These are phyloP conservation scores for Emericellopsis terricola DNA, from an alignment of 495 filamentous ascomycete genomes.

Conservation along the genomic window DNA sequence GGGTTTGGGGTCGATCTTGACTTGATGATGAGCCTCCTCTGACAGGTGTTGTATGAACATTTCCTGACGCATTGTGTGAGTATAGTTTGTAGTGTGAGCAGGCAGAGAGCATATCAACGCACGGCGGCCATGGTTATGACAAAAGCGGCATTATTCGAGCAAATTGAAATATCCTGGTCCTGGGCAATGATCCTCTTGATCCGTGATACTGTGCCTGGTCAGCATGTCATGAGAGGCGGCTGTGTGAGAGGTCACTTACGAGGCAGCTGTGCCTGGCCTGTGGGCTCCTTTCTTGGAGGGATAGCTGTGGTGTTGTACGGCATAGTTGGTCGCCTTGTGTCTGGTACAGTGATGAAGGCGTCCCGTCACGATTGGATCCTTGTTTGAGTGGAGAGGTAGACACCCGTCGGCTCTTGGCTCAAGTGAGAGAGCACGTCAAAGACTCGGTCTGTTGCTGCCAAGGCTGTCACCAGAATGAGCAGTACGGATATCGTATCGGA, in stretches of 20 bases:
- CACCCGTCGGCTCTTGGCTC: too few relatives aligned
- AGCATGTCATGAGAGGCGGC: not conserved
- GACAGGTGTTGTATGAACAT: slow-evolving; percentile 92
- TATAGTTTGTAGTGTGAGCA: not conserved
- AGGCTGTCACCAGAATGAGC: too few relatives aligned
- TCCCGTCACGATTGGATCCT: too few relatives aligned
- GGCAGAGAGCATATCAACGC: slow-evolving; percentile 6
- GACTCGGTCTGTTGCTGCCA: too few relatives aligned
- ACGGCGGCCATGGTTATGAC: slow-evolving; percentile 81
- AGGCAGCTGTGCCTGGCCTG: slow-evolving; percentile 69
- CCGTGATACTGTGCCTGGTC: slow-evolving; percentile 45
- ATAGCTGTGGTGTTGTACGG: slow-evolving; percentile 80
- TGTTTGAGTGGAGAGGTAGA: too few relatives aligned
- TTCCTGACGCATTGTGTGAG: slow-evolving; percentile 37
- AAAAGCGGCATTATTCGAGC: slow-evolving; percentile 89
- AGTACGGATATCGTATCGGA: too few relatives aligned
- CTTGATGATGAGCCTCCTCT: slow-evolving; percentile 69
- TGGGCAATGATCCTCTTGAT: slow-evolving; percentile 85
- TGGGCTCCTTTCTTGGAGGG: slow-evolving; percentile 59
- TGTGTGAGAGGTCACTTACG: slow-evolving; percentile 34
- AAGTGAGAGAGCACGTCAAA: too few relatives aligned
- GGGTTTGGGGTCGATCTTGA: slow-evolving; percentile 78
- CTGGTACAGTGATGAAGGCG: too few relatives aligned
- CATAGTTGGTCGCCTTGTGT: too few relatives aligned
- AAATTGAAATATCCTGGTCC: slow-evolving; percentile 68